Evolutionary conservation across 495 filamentous ascomycete genomes (phyloP).

Genomic region (Penicillium odoratum): DNA sequence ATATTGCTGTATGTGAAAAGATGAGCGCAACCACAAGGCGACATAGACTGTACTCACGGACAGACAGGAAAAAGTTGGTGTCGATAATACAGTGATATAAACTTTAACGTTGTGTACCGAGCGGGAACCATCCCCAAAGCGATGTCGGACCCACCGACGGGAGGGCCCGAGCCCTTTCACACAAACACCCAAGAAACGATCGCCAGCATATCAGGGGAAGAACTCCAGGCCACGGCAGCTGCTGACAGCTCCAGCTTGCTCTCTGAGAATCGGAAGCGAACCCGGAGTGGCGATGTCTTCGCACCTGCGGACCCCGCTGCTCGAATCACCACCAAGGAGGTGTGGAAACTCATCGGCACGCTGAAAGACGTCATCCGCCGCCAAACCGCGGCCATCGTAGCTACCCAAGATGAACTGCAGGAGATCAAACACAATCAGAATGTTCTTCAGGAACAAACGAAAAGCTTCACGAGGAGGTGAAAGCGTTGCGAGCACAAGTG

Average conservation of each 20-base stretch:
- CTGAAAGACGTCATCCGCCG: constrained; percentile 18
- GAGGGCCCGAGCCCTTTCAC: constrained; percentile 7
- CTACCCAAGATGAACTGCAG: constrained; percentile 13
- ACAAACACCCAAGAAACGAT: constrained; percentile 10
- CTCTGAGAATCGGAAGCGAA: constrained; percentile 9
- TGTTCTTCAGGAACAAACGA: constrained; percentile 19
- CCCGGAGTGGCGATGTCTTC: constrained; percentile 10
- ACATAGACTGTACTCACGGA: no score
- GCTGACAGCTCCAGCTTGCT: background rate
- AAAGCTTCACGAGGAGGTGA: constrained; percentile 18
- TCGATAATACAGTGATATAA: no score
- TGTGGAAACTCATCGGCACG: constrained; percentile 19
- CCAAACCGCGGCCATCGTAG: constrained; percentile 14
- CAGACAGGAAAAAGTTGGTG: no score
- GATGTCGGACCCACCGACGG: background rate
- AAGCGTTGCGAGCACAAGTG: constrained; percentile 9
- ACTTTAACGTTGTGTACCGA: no score
- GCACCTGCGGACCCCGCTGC: background rate
- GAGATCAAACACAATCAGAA: constrained; percentile 23
- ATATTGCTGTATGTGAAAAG: no score
- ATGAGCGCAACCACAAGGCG: no score
- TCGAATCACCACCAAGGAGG: constrained; percentile 18
- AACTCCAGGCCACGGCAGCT: constrained; percentile 3
- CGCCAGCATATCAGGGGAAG: constrained; percentile 3
- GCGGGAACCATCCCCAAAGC: no score